Evolutionary conservation across 441 rosid genomes (phyloP).

Genomic region (Geranium incanum): DNA sequence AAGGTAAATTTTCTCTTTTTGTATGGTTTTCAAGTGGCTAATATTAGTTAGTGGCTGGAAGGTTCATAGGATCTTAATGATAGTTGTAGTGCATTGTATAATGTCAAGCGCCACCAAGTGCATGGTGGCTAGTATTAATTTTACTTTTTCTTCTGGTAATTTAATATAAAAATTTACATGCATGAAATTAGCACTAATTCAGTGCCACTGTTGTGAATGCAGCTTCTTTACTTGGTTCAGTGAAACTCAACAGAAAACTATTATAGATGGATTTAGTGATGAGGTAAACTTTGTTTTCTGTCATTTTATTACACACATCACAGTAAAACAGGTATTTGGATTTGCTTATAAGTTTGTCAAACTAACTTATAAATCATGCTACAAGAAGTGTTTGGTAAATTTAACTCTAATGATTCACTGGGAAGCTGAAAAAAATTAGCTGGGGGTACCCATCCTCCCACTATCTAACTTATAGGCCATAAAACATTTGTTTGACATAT

Average conservation of each 20-base stretch:
- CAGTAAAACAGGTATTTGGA: not conserved
- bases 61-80: not conserved
- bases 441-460: not conserved
- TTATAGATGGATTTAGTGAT: slow-evolving; percentile 20
- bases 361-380: not conserved
- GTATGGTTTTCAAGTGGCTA: not conserved
- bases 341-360: not conserved
- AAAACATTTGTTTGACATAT: too few species aligned
- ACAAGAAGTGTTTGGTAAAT: not conserved
- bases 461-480: too few species aligned
- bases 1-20: slow-evolving; percentile 38
- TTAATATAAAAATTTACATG: not conserved
- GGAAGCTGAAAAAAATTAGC: not conserved
- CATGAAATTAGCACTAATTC: not conserved
- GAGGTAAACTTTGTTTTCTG: slow-evolving; percentile 18
- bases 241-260: slow-evolving; percentile 22
- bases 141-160: not conserved
- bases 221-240: slow-evolving; percentile 29
- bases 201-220: not conserved
- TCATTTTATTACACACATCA: not conserved
- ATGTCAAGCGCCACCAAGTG: not conserved
- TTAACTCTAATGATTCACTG: not conserved
- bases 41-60: not conserved
- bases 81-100: not conserved
- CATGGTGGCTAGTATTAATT: not conserved